These are phyloP conservation scores for Botrytis paeoniae DNA, from an alignment of 2,329 filamentous ascomycete species.

Conservation along the genomic window DNA sequence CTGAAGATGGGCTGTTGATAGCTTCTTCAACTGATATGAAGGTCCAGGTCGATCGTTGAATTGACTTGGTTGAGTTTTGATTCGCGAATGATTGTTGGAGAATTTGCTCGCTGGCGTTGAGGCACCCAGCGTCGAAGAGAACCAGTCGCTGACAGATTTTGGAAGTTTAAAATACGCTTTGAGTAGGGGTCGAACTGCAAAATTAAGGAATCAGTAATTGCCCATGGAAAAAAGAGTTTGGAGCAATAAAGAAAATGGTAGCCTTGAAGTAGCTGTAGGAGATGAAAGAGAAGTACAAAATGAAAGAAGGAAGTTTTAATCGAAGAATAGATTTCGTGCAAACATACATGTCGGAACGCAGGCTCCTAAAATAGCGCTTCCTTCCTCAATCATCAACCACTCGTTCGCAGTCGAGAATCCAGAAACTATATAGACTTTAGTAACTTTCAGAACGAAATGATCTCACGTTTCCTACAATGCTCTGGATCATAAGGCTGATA, in stretches of 20 bases:
- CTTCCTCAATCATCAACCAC: conserved; percentile 19
- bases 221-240: not conserved
- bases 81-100: not conserved
- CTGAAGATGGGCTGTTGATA: not conserved
- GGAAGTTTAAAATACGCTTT: conserved; percentile 8
- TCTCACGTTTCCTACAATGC: not conserved
- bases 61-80: not conserved
- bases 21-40: not conserved
- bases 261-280: not conserved
- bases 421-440: conserved; percentile 1
- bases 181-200: conserved; percentile 8
- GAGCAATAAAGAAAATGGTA: not conserved
- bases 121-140: not conserved
- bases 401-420: conserved; percentile 6
- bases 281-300: not conserved
- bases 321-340: not conserved
- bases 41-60: not conserved
- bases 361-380: conserved; percentile 13
- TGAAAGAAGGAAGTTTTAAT: not conserved
- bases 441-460: not conserved
- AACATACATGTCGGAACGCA: conserved; percentile 14
- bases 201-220: not conserved
- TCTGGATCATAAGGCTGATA: conserved; percentile 9
- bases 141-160: conserved; percentile 8
- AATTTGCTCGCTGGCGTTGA: not conserved